phyloP scores from a whole-genome alignment of 805 yeast genomes.

The Wickerhamiella sorbophila region DNA sequence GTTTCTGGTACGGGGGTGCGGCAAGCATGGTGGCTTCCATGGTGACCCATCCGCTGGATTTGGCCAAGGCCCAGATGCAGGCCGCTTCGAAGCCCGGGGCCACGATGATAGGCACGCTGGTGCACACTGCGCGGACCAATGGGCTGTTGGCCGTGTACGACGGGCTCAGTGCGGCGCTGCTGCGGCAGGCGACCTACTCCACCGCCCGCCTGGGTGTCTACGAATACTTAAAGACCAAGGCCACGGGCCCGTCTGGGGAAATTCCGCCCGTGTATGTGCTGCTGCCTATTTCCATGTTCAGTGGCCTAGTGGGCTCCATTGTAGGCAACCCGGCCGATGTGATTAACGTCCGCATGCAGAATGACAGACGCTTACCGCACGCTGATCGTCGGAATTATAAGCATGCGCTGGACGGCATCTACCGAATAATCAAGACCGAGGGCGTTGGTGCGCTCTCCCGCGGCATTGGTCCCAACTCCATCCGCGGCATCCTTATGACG shows the following conservation, averaged over 20 bases:
- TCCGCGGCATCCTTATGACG: conserved; percentile 76
- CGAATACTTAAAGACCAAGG: conserved; percentile 50
- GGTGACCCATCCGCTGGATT: conserved; percentile 60
- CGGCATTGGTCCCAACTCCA: conserved; percentile 64
- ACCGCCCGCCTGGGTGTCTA: conserved; percentile 79
- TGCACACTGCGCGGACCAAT: conserved; percentile 43
- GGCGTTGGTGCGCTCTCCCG: conserved; percentile 45
- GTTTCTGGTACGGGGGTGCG: conserved; percentile 34
- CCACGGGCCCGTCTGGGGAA: conserved; percentile 29
- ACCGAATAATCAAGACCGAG: conserved; percentile 45
- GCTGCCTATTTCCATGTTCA: conserved; percentile 68
- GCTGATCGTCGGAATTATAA: conserved; percentile 57
- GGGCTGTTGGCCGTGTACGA: conserved; percentile 55
- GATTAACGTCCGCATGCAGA: conserved; percentile 82
- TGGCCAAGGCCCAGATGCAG: conserved; percentile 77
- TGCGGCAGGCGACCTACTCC: conserved; percentile 81
- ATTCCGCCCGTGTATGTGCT: conserved; percentile 45
- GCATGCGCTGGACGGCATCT: conserved; percentile 66
- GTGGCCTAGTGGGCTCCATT: conserved; percentile 73
- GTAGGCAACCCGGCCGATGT: conserved; percentile 84
- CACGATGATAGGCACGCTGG: conserved; percentile 46
- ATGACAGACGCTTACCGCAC: conserved; percentile 55
- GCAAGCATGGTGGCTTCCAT: conserved; percentile 29
- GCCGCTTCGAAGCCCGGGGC: conserved; percentile 59
- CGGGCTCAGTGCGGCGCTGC: conserved; percentile 66